A percentile compares a stretch with the other conserved stretches of the same genome.
Evolutionary conservation across 257 asterid genomes (phyloP).

Genomic region (Primulina tabacum): DNA sequence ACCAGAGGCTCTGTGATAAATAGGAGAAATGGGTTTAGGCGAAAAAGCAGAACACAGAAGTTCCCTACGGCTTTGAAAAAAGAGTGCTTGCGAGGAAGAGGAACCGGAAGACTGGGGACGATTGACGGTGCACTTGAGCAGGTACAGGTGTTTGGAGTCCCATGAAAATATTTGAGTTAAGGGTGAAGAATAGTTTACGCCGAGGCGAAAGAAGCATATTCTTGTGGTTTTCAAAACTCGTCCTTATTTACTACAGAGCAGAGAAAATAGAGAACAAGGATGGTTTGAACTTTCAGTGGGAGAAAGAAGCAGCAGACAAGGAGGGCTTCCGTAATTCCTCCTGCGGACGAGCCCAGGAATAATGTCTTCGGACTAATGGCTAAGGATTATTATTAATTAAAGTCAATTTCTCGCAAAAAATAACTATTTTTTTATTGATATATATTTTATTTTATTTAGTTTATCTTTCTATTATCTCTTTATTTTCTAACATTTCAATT

Average conservation of each 20-base stretch:
- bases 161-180: slow-evolving; percentile 33
- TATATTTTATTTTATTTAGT: no score
- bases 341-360: no score
- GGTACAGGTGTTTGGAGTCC: slow-evolving; percentile 41
- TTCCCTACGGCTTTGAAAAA: slow-evolving; percentile 21
- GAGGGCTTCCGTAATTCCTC: no score
- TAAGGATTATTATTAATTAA: no score
- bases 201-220: slow-evolving; percentile 38
- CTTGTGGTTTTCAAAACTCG: background rate
- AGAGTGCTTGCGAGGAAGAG: slow-evolving; percentile 20
- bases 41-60: slow-evolving; percentile 28
- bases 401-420: no score
- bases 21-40: slow-evolving; percentile 26
- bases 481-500: no score
- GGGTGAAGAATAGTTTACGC: slow-evolving; percentile 29
- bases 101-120: slow-evolving; percentile 17
- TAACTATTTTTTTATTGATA: no score
- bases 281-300: slow-evolving; percentile 30
- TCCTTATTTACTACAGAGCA: background rate
- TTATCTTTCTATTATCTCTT: no score
- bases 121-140: slow-evolving; percentile 30
- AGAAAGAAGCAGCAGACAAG: background rate
- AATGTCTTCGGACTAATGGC: no score
- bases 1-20: slow-evolving; percentile 31
- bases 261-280: background rate